phyloP scores from a whole-genome alignment of 176 grass and related monocot species.

The Carex cristatella region DNA sequence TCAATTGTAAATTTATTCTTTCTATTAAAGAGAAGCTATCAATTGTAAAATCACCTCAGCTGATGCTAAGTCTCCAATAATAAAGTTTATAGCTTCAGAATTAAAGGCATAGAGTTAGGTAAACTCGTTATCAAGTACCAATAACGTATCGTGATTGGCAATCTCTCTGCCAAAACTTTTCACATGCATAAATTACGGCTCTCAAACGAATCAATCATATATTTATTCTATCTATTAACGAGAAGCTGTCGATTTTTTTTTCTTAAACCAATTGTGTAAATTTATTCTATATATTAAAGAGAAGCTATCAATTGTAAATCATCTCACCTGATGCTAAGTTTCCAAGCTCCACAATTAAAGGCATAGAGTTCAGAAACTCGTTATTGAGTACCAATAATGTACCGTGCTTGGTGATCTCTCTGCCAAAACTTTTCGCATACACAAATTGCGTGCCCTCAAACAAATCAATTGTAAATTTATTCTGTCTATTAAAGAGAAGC shows the following conservation, averaged over 20 bases:
- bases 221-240: background rate
- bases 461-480: background rate
- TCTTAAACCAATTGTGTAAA: background rate
- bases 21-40: background rate
- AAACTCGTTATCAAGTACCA: background rate
- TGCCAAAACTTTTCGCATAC: background rate
- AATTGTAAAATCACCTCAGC: background rate
- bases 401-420: no score
- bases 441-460: background rate
- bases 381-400: background rate
- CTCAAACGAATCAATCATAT: background rate
- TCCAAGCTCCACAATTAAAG: background rate
- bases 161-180: background rate
- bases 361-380: background rate
- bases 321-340: background rate
- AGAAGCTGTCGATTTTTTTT: background rate
- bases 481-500: background rate
- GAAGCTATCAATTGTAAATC: background rate
- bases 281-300: background rate
- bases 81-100: background rate
- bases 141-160: background rate
- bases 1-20: background rate
- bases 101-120: background rate
- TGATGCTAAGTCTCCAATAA: background rate
- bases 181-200: background rate